A percentile compares a stretch with the other conserved stretches of the same genome.
phyloP scores from a whole-genome alignment of 108 stramenopile species.

The Epithemia pelagica region DNA sequence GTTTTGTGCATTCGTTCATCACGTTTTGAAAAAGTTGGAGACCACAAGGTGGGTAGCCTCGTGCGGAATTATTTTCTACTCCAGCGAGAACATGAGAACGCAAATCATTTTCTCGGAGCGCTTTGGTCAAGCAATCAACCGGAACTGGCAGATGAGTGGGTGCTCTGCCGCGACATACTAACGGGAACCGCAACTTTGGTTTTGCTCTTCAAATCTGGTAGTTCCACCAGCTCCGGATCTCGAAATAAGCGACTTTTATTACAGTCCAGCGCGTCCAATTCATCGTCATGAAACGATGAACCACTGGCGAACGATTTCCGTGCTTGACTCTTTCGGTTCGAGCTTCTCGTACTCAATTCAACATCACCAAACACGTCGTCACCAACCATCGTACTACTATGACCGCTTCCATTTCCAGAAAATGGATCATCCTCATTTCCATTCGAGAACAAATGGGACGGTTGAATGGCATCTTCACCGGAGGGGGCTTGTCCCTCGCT shows the following conservation, averaged over 20 bases:
- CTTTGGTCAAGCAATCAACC: too few species aligned
- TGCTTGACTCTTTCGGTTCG: neutral
- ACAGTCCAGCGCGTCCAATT: neutral
- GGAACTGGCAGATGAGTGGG: neutral
- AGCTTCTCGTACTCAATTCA: neutral
- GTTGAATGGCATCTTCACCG: slow-evolving; percentile 37
- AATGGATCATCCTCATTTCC: too few species aligned
- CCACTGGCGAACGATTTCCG: neutral
- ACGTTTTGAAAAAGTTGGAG: too few species aligned
- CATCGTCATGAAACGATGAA: neutral
- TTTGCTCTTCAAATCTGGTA: slow-evolving; percentile 35
- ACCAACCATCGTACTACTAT: neutral
- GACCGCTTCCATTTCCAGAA: neutral
- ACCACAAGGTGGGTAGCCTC: too few species aligned
- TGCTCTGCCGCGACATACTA: slow-evolving; percentile 9
- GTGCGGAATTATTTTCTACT: too few species aligned
- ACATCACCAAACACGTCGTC: neutral
- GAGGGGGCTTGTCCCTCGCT: slow-evolving; percentile 3
- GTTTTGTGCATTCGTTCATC: too few species aligned
- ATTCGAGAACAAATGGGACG: too few species aligned
- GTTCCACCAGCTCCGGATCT: slow-evolving; percentile 50
- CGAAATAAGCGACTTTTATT: slow-evolving; percentile 30
- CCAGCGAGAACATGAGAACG: too few species aligned
- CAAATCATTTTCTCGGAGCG: too few species aligned
- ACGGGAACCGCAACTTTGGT: slow-evolving; percentile 52